Evolutionary conservation across 2,329 filamentous ascomycete species (phyloP), one percentile per base, ranked within the genome.

Genomic region (Penicillium sp.): DNA sequence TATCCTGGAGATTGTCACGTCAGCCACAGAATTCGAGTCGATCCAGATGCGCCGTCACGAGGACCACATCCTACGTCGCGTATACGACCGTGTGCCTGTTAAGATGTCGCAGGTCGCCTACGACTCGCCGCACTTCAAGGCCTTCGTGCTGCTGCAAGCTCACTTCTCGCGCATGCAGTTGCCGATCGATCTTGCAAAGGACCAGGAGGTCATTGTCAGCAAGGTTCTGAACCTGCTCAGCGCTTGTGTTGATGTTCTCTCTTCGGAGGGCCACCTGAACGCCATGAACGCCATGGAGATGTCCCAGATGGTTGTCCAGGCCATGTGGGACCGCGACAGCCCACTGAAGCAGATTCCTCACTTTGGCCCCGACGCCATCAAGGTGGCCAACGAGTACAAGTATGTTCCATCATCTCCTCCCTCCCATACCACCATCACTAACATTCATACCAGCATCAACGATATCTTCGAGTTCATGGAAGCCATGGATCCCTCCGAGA

Each of bases 241-340:
- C 66, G 91, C 93, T 21, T 88, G 85, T 62, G 93, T 97, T 19
- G 93, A 98, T 67, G 89, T 98, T 13, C 79, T 98, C 32, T 95
- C 89, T 9, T 96, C 90, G 0, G 90, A 98, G 61, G 93, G 91
- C 13, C 88, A 96, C 62, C 78, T 98, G 54, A 98, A 98, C 65
- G 91, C 93, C 52, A 95, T 96, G 84, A 90, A 85, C 62, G 93
- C 93, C 26, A 98, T 98, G 91, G 93, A 98, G 69, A 88, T 98
- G 80, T 95, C 88, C 12, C 93, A 98, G 67, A 98, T 98, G 93
- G 88, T 94, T 46, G 90, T 98, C 3, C 93, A 98, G 72, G 90
- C 86, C 43, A 95, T 97, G 88, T 98, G 93, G 93, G 91, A 98
- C 72, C 86, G 90, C 50, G 93, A 98, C 69, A 94, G 87, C 62